These are phyloP conservation scores for Saksenaea vasiformis DNA, from an alignment of 371 early-diverging fungal genomes.

Conservation along the genomic window DNA sequence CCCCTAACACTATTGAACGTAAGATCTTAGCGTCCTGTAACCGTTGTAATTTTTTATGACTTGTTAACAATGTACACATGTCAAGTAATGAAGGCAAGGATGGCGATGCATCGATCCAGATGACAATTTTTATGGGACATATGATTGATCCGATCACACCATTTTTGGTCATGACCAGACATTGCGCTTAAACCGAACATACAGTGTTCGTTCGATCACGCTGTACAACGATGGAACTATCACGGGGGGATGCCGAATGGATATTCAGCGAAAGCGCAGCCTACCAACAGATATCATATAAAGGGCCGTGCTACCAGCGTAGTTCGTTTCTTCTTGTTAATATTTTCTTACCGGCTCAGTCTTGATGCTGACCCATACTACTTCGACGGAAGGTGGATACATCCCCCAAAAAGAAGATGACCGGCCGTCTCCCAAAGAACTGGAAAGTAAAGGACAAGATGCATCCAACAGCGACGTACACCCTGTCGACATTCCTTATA, in stretches of 20 bases:
- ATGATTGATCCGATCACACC: slow-evolving; percentile 1
- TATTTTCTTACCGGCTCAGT: background rate
- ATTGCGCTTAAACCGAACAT: background rate
- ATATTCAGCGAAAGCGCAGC: background rate
- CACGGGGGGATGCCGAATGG: background rate
- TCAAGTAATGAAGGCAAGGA: background rate
- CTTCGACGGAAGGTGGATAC: background rate
- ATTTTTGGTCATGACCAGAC: background rate
- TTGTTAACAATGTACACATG: too few relatives aligned
- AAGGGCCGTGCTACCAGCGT: background rate
- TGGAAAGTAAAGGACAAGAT: background rate
- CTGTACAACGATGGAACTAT: background rate
- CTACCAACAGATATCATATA: background rate
- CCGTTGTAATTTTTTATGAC: too few relatives aligned
- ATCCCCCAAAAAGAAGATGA: background rate
- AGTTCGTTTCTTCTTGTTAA: background rate
- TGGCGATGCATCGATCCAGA: background rate
- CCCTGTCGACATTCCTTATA: background rate
- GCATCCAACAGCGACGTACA: background rate
- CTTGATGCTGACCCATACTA: background rate
- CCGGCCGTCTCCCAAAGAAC: background rate
- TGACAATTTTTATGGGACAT: background rate
- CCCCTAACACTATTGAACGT: too few relatives aligned
- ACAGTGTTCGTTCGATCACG: background rate
- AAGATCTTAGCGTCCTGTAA: too few relatives aligned